phyloP scores from a whole-genome alignment of 345 rosid genomes.

The Limnanthes douglasii region DNA sequence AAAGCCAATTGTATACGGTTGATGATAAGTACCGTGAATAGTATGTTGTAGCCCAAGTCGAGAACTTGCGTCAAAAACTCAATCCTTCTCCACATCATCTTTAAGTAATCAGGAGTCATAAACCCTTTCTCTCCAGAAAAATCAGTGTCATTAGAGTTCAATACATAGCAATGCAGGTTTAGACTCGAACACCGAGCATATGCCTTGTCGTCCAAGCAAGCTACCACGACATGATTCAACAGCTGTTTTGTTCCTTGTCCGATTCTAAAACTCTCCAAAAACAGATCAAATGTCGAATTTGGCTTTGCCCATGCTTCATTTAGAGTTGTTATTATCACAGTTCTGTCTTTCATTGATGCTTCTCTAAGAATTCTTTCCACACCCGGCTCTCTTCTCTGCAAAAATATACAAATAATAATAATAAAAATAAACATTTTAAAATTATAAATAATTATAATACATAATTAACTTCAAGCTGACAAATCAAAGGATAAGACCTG shows the following conservation, averaged over 20 bases:
- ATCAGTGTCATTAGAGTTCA: constrained; percentile 17
- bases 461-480: too few species aligned
- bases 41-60: constrained; percentile 39
- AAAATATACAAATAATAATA: constrained; percentile 3
- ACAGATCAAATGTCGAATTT: constrained; percentile 35
- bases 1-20: neutral
- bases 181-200: constrained; percentile 24
- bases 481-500: too few species aligned
- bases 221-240: constrained; percentile 32
- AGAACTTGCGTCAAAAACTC: constrained; percentile 29
- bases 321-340: constrained; percentile 48
- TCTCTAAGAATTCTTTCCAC: constrained; percentile 13
- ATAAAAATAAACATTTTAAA: neutral
- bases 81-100: constrained; percentile 70
- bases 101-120: constrained; percentile 34
- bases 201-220: constrained; percentile 38
- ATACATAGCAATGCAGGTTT: constrained; percentile 31
- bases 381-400: constrained; percentile 10
- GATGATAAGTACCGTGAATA: constrained; percentile 41
- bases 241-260: constrained; percentile 33
- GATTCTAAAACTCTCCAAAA: constrained; percentile 31
- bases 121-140: constrained; percentile 31
- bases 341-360: constrained; percentile 18
- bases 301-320: constrained; percentile 60
- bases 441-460: too few species aligned